Base-by-base conservation (phyloP, 2,329 filamentous ascomycete genomes). In the Neobulgaria alba region DNA sequence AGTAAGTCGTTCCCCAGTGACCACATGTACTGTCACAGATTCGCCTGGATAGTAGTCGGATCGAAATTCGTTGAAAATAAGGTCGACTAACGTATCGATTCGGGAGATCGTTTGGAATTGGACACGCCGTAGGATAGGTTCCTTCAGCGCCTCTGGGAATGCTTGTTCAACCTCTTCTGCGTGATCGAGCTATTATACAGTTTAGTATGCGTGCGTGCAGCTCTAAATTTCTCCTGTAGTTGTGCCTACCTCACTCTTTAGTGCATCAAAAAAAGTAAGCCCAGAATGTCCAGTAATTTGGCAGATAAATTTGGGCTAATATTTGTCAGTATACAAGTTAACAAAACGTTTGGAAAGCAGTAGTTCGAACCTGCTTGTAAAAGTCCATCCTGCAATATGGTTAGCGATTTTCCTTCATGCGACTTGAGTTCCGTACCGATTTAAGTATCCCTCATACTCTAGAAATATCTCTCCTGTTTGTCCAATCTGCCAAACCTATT, bases 241-340 rank as follows among this genome's bases (percentile, higher is more conserved):
- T 17, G 31, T 44, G 30, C 80, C 50, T 73, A 93, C 87, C 77
- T 95, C 88, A 66, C 87, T 94, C 63, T 85, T 79, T 20, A 90
- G 74, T 18, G 92, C 92, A 52, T 95, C 87, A 57, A 95, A 95
- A 63, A 93, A 98, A 3, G 79, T 90, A 51, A 95, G 70, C 39
- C 83, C 83, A 20, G 88, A 93, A 61, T 94, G 90, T 39, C 92
- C 92, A 10, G 88, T 95, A 51, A 96, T 93, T 60, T 94, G 85
- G 63, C 93, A 95, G 46, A 93, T 95, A 63, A 96, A 98, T 41
- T 83, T 79, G 58, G 80, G 85, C 36, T 53, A 45, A 23, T 36
- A 20, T 26, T 26, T 29, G 43, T 55, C 48, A 57, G 61, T 53
- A 59, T 44, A 35, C 17, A 23, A 30, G 30, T 36, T 32, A 14